These are phyloP conservation scores for Rhynchosporium agropyri DNA, from an alignment of 2,329 filamentous ascomycete genomes.

Conservation along the genomic window DNA sequence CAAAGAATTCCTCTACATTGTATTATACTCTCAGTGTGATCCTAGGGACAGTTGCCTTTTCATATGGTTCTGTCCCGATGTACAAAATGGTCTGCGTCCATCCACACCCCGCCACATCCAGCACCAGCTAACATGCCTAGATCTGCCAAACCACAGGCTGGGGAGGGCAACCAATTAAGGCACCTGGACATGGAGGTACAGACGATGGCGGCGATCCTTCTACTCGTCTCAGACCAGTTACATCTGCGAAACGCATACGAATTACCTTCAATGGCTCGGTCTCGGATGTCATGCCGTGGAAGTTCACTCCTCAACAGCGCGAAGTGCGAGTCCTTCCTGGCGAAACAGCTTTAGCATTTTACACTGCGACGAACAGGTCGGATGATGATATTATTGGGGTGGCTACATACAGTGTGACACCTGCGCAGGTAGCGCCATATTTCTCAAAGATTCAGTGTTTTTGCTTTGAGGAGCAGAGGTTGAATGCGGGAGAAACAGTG, in stretches of 20 bases:
- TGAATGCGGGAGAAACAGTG: conserved; percentile 94
- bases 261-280: conserved; percentile 97
- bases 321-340: conserved; percentile 94
- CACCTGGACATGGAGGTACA: conserved; percentile 64
- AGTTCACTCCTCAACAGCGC: conserved; percentile 93
- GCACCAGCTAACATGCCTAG: conserved; percentile 45
- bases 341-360: conserved; percentile 96
- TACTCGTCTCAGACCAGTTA: conserved; percentile 77
- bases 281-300: conserved; percentile 95
- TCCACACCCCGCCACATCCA: conserved; percentile 12
- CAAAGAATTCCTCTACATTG: conserved; percentile 69
- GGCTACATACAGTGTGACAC: conserved; percentile 96
- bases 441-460: conserved; percentile 99
- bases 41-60: conserved; percentile 75
- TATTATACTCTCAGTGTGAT: conserved; percentile 79
- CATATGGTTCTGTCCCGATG: conserved; percentile 81
- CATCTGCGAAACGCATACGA: conserved; percentile 78
- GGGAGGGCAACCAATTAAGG: conserved; percentile 90
- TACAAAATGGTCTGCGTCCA: conserved; percentile 75
- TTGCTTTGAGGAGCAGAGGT: conserved; percentile 94
- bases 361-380: conserved; percentile 91
- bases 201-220: conserved; percentile 66
- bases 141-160: conserved; percentile 87
- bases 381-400: conserved; percentile 95
- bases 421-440: conserved; percentile 92